A percentile compares a stretch with the other conserved stretches of the same genome.
phyloP scores from a whole-genome alignment of 148 eudicot species.

The Vaccinium darrowii region DNA sequence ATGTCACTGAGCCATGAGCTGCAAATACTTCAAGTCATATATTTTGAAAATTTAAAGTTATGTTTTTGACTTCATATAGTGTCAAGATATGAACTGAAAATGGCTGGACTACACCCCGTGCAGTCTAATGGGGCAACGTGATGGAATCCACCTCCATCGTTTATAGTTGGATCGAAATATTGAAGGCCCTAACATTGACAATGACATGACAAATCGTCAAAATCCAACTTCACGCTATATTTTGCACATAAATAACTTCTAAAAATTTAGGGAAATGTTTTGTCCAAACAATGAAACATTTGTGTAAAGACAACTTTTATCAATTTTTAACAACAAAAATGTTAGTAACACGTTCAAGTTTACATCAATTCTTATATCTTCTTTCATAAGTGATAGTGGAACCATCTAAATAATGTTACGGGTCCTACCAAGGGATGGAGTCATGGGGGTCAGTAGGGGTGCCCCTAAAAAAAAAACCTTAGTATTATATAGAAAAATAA shows the following conservation, averaged over 20 bases:
- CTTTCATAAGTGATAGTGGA: no score
- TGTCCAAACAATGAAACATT: neutral
- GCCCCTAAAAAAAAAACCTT: no score
- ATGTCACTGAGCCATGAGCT: neutral
- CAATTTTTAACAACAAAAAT: neutral
- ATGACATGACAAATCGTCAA: neutral
- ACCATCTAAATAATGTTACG: no score
- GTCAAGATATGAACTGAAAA: neutral
- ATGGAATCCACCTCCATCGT: no score
- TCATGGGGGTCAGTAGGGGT: no score
- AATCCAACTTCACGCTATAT: neutral
- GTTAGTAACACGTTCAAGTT: no score
- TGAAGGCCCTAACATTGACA: neutral
- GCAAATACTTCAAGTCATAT: neutral
- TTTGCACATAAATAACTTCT: neutral
- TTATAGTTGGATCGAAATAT: neutral
- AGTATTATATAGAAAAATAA: no score
- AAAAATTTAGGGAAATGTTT: no score
- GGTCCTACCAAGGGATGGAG: no score
- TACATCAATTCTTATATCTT: no score
- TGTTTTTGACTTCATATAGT: neutral
- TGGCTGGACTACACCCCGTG: no score
- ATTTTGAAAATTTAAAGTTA: neutral
- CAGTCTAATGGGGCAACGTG: no score
- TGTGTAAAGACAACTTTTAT: neutral